phyloP scores from a whole-genome alignment of 2,329 filamentous ascomycete genomes.

The Xylariaceae sp. region DNA sequence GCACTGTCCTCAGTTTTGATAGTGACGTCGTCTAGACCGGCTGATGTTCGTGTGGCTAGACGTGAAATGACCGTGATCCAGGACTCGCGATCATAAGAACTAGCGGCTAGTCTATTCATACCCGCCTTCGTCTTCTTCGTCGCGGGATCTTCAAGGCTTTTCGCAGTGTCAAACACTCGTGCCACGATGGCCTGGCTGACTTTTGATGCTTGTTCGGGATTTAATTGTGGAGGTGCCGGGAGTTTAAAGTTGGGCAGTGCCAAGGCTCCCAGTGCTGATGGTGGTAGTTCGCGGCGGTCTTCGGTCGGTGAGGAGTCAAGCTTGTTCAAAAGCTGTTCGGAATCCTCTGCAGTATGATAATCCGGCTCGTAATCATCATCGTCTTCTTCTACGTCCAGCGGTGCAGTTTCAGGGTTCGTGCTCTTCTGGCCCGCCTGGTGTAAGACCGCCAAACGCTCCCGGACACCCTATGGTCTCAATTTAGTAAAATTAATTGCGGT shows the following conservation, averaged over 20 bases:
- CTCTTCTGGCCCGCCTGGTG: conserved; percentile 42
- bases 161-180: conserved; percentile 76
- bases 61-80: conserved; percentile 88
- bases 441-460: conserved; percentile 47
- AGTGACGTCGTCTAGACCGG: conserved; percentile 61
- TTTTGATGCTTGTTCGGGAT: conserved; percentile 66
- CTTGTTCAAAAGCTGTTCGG: conserved; percentile 75
- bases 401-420: conserved; percentile 58
- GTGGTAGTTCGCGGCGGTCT: conserved; percentile 42
- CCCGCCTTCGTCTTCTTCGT: conserved; percentile 65
- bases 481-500: conserved; percentile 5
- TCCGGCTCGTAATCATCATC: conserved; percentile 94
- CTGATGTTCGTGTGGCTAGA: conserved; percentile 75
- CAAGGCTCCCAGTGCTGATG: conserved; percentile 50
- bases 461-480: conserved; percentile 43
- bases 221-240: conserved; percentile 72
- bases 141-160: conserved; percentile 65
- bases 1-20: conserved; percentile 58
- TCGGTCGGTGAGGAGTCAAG: conserved; percentile 67
- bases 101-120: conserved; percentile 80
- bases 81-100: conserved; percentile 78
- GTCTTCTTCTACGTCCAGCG: conserved; percentile 68
- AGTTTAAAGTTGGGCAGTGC: conserved; percentile 77
- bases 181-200: conserved; percentile 72
- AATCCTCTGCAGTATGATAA: conserved; percentile 72